Conservation (phyloP, 495 filamentous ascomycete genomes). For the Geoglossum glabrum region DNA sequence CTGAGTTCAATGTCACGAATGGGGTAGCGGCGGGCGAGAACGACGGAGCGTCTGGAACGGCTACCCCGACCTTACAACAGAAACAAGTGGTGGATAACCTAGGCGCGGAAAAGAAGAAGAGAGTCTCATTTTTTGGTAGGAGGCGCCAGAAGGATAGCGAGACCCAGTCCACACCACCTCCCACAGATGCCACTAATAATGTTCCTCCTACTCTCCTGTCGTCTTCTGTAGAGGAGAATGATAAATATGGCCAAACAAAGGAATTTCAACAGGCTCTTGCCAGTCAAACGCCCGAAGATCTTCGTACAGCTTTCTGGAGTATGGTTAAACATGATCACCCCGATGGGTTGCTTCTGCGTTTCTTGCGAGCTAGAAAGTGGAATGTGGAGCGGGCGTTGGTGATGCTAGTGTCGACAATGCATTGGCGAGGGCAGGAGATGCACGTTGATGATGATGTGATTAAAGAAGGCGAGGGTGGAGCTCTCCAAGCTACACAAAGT, state of each 20-base stretch:
- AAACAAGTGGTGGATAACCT: background rate
- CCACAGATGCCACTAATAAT: slow-evolving; percentile 14
- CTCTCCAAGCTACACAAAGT: slow-evolving; percentile 36
- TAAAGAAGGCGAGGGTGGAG: slow-evolving; percentile 48
- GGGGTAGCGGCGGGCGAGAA: background rate
- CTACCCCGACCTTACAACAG: background rate
- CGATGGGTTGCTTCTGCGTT: slow-evolving; percentile 69
- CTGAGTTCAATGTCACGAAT: slow-evolving; percentile 11
- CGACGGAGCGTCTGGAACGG: background rate
- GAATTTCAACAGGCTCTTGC: slow-evolving; percentile 65
- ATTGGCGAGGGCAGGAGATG: slow-evolving; percentile 66
- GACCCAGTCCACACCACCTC: slow-evolving; percentile 10
- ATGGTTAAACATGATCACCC: slow-evolving; percentile 96
- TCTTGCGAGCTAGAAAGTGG: slow-evolving; percentile 89
- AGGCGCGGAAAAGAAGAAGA: slow-evolving; percentile 43
- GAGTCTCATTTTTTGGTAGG: slow-evolving; percentile 41
- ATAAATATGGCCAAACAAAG: slow-evolving; percentile 85
- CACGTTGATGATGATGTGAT: slow-evolving; percentile 80
- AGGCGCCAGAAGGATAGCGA: slow-evolving; percentile 35
- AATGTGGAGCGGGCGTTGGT: slow-evolving; percentile 80
- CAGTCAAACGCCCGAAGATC: slow-evolving; percentile 51
- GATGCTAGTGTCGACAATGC: slow-evolving; percentile 87
- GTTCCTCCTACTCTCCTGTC: slow-evolving; percentile 4
- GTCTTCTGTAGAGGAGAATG: slow-evolving; percentile 37
- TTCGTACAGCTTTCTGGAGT: slow-evolving; percentile 71